Percentiles rank a stretch among this genome's conserved stretches.
Conservation (phyloP, 306 rosid species). For the Abrus precatorius region DNA sequence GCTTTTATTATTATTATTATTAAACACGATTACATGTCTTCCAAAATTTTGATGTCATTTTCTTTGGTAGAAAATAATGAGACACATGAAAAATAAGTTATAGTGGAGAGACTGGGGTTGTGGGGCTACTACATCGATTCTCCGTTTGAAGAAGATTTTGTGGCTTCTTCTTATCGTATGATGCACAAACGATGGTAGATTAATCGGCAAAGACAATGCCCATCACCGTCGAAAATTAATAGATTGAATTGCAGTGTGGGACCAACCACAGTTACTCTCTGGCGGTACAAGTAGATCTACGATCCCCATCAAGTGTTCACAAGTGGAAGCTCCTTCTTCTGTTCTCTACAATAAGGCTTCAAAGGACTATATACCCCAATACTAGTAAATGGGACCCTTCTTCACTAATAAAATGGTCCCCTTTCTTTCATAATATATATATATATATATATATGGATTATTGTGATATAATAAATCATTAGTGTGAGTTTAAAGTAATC, state of each 20-base stretch:
- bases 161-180: background rate
- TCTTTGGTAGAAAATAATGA: background rate
- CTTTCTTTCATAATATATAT: background rate
- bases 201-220: background rate
- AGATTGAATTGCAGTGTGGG: slow-evolving; percentile 13
- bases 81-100: background rate
- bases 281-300: slow-evolving; percentile 35
- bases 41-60: background rate
- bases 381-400: slow-evolving; percentile 18
- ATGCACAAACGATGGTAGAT: background rate
- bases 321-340: slow-evolving; percentile 6
- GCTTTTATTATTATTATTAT: too few relatives aligned
- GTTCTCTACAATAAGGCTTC: background rate
- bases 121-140: slow-evolving; percentile 21
- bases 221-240: slow-evolving; percentile 11
- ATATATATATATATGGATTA: background rate
- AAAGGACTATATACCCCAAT: background rate
- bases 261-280: background rate
- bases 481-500: background rate
- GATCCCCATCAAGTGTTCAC: slow-evolving; percentile 42
- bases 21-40: background rate
- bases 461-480: background rate
- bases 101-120: background rate
- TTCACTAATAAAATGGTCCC: background rate
- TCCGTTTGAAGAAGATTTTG: background rate